phyloP scores from a whole-genome alignment of 306 rosid genomes.

The Pueraria montana region DNA sequence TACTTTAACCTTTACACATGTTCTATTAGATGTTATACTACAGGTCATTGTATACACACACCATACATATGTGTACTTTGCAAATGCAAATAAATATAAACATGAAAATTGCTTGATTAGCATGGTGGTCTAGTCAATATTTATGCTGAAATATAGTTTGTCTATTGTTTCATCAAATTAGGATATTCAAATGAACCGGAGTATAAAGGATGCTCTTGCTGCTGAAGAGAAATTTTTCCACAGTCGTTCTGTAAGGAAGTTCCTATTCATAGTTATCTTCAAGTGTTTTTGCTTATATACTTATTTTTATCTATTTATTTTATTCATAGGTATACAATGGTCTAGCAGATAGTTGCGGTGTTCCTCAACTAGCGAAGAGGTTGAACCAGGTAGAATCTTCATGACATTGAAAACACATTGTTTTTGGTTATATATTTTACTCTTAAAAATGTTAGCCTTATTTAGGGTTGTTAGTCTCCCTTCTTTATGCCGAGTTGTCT shows the following conservation, averaged over 20 bases:
- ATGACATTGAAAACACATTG: neutral
- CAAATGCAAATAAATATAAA: slow-evolving; percentile 23
- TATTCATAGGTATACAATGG: slow-evolving; percentile 81
- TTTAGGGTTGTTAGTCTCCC: neutral
- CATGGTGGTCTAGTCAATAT: neutral
- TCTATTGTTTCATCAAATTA: slow-evolving; percentile 55
- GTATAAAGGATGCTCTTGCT: slow-evolving; percentile 69
- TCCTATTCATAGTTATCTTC: slow-evolving; percentile 14
- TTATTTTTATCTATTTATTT: neutral
- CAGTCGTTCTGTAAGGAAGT: slow-evolving; percentile 86
- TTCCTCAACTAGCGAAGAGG: slow-evolving; percentile 94
- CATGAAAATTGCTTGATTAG: slow-evolving; percentile 43
- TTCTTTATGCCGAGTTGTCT: slow-evolving; percentile 12
- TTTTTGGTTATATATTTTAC: slow-evolving; percentile 24
- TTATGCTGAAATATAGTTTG: slow-evolving; percentile 44
- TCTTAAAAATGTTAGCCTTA: slow-evolving; percentile 20
- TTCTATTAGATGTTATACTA: slow-evolving; percentile 20
- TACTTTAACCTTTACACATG: too few species aligned
- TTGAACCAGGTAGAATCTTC: slow-evolving; percentile 84
- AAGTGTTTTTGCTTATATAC: slow-evolving; percentile 10
- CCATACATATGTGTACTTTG: neutral
- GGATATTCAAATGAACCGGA: slow-evolving; percentile 66
- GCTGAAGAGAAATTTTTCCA: slow-evolving; percentile 96
- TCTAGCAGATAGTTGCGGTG: slow-evolving; percentile 89
- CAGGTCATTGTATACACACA: neutral